A percentile compares a stretch with the other conserved stretches of the same genome.
phyloP scores from a whole-genome alignment of 257 asterid species.

The Salvia hispanica region DNA sequence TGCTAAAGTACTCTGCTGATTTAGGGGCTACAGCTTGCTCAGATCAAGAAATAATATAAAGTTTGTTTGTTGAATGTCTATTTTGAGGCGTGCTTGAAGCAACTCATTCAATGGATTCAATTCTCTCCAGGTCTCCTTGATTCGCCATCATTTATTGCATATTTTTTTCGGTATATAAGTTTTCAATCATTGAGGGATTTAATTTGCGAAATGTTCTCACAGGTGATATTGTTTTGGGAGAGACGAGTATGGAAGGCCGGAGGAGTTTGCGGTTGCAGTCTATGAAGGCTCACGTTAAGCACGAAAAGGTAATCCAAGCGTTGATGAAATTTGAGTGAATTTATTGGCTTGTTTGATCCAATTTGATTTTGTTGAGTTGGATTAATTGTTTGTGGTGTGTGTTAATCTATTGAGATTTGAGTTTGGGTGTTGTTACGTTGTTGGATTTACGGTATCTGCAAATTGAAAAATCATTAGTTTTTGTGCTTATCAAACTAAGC shows the following conservation, averaged over 20 bases:
- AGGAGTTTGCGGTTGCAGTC: constrained; percentile 69
- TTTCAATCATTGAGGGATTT: constrained; percentile 2
- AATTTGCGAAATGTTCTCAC: constrained; percentile 36
- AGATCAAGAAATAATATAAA: constrained; percentile 35
- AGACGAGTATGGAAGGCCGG: constrained; percentile 62
- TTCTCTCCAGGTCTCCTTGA: constrained; percentile 38
- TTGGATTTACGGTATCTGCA: constrained; percentile 29
- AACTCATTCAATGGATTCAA: constrained; percentile 44
- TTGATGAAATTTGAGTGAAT: neutral
- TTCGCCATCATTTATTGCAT: constrained; percentile 32
- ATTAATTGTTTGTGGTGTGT: neutral
- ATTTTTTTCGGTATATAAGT: constrained; percentile 11
- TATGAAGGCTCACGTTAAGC: constrained; percentile 46
- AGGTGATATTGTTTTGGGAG: constrained; percentile 22
- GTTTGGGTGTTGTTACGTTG: constrained; percentile 5
- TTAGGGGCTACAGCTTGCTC: constrained; percentile 32
- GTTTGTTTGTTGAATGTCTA: constrained; percentile 26
- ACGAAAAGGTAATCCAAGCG: constrained; percentile 46
- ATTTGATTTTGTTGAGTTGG: neutral
- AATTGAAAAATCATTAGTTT: constrained; percentile 26
- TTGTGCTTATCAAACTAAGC: constrained; percentile 33
- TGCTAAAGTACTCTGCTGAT: neutral
- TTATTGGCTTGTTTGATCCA: neutral
- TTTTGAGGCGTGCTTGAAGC: constrained; percentile 25
- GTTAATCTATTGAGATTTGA: neutral